Percentiles rank a stretch among this genome's conserved stretches.
phyloP scores from a whole-genome alignment of 2,329 filamentous ascomycete genomes.

The Aspergillus pseudoglaucus region DNA sequence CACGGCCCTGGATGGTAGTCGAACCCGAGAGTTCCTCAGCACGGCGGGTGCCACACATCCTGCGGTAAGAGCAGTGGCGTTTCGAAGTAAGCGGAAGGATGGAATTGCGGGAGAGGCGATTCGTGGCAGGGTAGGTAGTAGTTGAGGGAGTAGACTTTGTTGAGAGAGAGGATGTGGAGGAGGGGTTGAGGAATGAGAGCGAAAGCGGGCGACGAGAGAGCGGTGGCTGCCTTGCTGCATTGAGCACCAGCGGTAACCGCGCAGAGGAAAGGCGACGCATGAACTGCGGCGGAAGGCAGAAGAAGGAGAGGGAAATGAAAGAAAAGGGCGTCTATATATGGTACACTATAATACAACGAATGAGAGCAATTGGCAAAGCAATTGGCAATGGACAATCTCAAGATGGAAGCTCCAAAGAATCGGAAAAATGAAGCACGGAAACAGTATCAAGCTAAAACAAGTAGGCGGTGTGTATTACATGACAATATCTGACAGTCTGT shows the following conservation, averaged over 20 bases:
- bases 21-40: conserved; percentile 49
- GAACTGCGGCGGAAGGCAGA: conserved; percentile 9
- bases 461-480: neutral
- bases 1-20: conserved; percentile 61
- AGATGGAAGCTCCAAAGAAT: neutral
- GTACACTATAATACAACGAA: neutral
- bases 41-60: conserved; percentile 64
- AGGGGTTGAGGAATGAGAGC: conserved; percentile 11
- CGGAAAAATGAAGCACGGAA: neutral
- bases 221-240: conserved; percentile 27
- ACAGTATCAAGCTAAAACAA: neutral
- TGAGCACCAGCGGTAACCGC: conserved; percentile 27
- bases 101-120: conserved; percentile 16
- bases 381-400: neutral
- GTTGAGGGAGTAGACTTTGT: conserved; percentile 19
- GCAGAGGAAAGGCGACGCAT: conserved; percentile 31
- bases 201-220: conserved; percentile 14
- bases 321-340: neutral
- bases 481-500: neutral
- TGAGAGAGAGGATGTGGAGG: conserved; percentile 19
- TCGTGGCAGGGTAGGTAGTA: conserved; percentile 11
- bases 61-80: conserved; percentile 68
- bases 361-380: conserved; percentile 8
- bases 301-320: conserved; percentile 5
- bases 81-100: conserved; percentile 28